Evolutionary conservation across 2,329 filamentous ascomycete species (phyloP).

Genomic region (Penicillium sp.): DNA sequence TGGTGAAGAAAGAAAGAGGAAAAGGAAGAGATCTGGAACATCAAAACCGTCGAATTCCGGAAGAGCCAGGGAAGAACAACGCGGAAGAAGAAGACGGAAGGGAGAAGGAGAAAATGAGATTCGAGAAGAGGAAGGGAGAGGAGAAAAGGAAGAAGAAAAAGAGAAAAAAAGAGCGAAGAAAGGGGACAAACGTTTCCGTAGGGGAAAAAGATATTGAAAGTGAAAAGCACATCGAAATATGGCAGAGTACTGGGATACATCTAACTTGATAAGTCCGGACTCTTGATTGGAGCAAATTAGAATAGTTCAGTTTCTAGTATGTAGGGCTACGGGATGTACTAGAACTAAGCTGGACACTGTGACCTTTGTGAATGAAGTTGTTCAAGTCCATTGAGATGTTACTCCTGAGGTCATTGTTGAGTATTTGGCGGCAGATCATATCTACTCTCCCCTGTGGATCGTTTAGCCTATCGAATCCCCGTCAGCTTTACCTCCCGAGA

Average conservation of each 20-base stretch:
- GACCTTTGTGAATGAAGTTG: too few relatives aligned
- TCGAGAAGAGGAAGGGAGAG: constrained; percentile 11
- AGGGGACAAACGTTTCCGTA: constrained; percentile 25
- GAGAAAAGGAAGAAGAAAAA: constrained; percentile 11
- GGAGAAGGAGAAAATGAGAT: constrained; percentile 12
- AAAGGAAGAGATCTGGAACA: constrained; percentile 5
- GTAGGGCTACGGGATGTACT: too few relatives aligned
- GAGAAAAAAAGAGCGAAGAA: constrained; percentile 22
- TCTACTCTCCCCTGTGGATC: background rate
- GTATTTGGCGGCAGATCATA: background rate
- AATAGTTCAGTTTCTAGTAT: too few relatives aligned
- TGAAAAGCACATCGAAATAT: background rate
- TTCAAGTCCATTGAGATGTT: background rate
- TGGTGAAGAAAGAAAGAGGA: constrained; percentile 11
- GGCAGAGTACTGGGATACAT: background rate
- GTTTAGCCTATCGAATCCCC: background rate
- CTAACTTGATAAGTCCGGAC: constrained; percentile 8
- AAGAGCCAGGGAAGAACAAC: constrained; percentile 10
- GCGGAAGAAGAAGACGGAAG: constrained; percentile 12
- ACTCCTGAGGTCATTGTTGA: background rate
- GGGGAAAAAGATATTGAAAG: constrained; percentile 25
- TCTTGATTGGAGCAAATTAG: too few relatives aligned
- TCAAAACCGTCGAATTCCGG: constrained; percentile 12
- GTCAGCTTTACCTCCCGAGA: background rate
- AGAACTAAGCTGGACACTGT: too few relatives aligned